Evolutionary conservation across 768 basidiomycete species (phyloP), one percentile per base, ranked within the genome.

Genomic region (Suillus placidus): DNA sequence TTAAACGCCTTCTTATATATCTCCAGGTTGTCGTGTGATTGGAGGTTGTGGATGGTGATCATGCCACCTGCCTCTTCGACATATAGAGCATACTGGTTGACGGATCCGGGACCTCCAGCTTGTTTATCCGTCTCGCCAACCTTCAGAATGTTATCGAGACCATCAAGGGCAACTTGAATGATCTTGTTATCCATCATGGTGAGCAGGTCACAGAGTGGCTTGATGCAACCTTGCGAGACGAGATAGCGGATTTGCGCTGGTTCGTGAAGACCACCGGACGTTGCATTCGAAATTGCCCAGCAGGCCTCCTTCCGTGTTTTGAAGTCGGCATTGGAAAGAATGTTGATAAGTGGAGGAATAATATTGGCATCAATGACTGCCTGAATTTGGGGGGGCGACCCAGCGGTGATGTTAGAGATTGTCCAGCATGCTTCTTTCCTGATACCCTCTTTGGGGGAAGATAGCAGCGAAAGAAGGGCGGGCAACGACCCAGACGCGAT

Each of bases 341-440:
- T 98, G 82, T 98, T 97, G 84, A 99, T 96, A 68, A 99, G 89
- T 67, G 97, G 97, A 60, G 97, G 97, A 66, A 99, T 89, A 73
- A 99, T 95, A 74, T 98, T 95, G 75, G 97, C 97, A 71, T 99
- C 97, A 70, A 99, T 95, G 73, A 99, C 91, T 61, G 94, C 84
- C 79, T 99, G 97, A 72, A 99, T 99, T 80, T 99, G 97, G 71
- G 91, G 90, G 30, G 97, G 94, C 56, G 93, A 94, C 55, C 97
- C 97, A 43, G 97, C 97, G 56, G 97, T 99, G 76, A 99, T 86
- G 80, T 99, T 99, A 56, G 95, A 97, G 74, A 99, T 99, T 20
- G 97, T 99, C 97, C 97, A 99, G 81, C 97, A 99, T 32, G 97
- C 97, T 79, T 99, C 97, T 83, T 99, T 99, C 73, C 97, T 87